Conservation (phyloP, 1,284 basidiomycete genomes). For the Puccinia triticina region DNA sequence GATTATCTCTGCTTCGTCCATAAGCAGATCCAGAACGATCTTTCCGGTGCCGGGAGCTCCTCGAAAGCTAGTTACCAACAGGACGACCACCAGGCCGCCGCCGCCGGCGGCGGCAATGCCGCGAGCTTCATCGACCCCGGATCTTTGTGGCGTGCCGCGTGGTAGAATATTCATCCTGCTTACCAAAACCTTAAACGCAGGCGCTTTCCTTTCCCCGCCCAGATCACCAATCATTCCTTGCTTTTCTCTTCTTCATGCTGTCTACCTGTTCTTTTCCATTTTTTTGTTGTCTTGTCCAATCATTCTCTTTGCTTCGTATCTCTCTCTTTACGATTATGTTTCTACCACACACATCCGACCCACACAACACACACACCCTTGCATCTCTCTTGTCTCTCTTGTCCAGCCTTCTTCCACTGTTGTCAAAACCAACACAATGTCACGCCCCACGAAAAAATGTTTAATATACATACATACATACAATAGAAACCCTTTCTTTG, state of each 20-base stretch:
- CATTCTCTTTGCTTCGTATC: too few relatives aligned
- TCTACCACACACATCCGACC: too few relatives aligned
- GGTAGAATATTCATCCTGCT: slow-evolving; percentile 7
- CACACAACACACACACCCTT: too few relatives aligned
- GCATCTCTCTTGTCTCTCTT: too few relatives aligned
- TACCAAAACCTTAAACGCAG: not conserved
- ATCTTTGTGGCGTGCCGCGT: slow-evolving; percentile 40
- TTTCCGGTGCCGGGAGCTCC: slow-evolving; percentile 53
- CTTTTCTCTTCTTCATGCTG: too few relatives aligned
- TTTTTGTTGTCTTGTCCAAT: not conserved
- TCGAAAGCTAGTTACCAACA: not conserved
- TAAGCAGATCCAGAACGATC: slow-evolving; percentile 54
- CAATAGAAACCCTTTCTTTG: too few relatives aligned
- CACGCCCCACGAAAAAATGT: not conserved
- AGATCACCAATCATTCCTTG: too few relatives aligned
- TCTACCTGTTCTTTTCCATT: too few relatives aligned
- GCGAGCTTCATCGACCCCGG: slow-evolving; percentile 38
- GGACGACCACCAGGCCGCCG: not conserved
- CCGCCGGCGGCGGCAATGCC: not conserved
- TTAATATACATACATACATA: not conserved
- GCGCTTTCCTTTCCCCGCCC: not conserved
- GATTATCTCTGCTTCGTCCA: slow-evolving; percentile 55
- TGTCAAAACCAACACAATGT: too few relatives aligned
- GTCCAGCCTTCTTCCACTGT: too few relatives aligned
- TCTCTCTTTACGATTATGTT: too few relatives aligned